Base-by-base conservation (phyloP, 495 filamentous ascomycete species). In the Pseudomonodictys pantanalensis region DNA sequence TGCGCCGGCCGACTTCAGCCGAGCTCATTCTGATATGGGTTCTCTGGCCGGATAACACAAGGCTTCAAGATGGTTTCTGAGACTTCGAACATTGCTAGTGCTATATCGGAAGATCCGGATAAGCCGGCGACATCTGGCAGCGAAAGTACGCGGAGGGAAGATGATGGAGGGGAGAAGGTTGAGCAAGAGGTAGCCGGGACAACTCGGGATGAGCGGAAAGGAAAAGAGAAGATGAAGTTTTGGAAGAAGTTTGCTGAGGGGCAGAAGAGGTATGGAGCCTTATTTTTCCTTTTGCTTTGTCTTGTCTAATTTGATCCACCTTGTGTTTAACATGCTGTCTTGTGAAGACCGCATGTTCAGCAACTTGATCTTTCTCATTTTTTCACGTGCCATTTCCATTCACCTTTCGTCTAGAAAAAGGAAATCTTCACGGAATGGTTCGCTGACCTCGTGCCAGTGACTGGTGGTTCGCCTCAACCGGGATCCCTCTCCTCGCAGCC, bases 401-500 rank as follows among this genome's bases (percentile, higher is more conserved):
- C n/a, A n/a, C n/a, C n/a, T n/a, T n/a, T n/a, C n/a, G n/a, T n/a
- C n/a, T n/a, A n/a, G n/a, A n/a, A n/a, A n/a, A n/a, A n/a, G n/a
- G n/a, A n/a, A 15, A 18, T 15, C 32, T 41, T 18, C 20, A 5
- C 15, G 4, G 3, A 4, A 5, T 18, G 12, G 38, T n/a, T 41
- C 4, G 38, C 38, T 41, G 32, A 35, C 32, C 38, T 41, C 3
- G 12, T 15, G 3, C 3, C 22, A 68, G 62, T 56, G 75, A 81
- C 41, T 91, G 88, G 88, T 91, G 87, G 88, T 82, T 89, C 58
- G 88, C 88, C 1, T 87, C 85, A 0, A 92, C 86, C 3, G 86
- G 83, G 11, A 88, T 90, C 43, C 88, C 88, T 23, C 76, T 92
- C 4, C 69, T 90, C 3, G 87, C 87, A 0, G 88, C 88, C 4